Conservation (phyloP, 2,329 filamentous ascomycete species). For the Plectosphaerella plurivora region DNA sequence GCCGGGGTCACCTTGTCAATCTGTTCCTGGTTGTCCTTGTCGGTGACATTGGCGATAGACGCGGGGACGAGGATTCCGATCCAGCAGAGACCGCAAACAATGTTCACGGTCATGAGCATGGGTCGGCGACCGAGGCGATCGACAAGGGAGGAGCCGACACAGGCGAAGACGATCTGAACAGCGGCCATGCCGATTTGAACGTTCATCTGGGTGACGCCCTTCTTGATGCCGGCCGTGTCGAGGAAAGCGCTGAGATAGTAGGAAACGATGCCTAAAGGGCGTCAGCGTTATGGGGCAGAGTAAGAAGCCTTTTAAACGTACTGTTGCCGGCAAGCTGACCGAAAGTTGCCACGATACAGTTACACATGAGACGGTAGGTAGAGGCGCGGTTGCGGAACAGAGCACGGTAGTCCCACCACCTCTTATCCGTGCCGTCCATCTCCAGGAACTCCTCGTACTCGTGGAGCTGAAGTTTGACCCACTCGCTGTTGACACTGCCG, state of each 20-base stretch:
- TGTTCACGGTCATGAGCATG: conserved; percentile 31
- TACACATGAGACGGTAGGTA: conserved; percentile 39
- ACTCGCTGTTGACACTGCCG: conserved; percentile 36
- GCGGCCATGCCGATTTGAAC: conserved; percentile 48
- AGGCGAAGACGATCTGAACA: conserved; percentile 43
- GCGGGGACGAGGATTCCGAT: conserved; percentile 41
- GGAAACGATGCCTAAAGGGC: conserved; percentile 19
- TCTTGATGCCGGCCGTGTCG: conserved; percentile 38
- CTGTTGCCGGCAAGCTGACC: conserved; percentile 41
- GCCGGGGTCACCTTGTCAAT: conserved; percentile 15
- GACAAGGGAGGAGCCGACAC: conserved; percentile 45
- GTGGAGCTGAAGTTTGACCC: conserved; percentile 38
- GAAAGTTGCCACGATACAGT: conserved; percentile 38
- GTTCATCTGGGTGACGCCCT: conserved; percentile 34
- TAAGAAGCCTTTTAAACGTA: conserved; percentile 7
- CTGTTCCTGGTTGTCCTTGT: conserved; percentile 15
- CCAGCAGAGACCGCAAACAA: conserved; percentile 37
- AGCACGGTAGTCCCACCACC: conserved; percentile 42
- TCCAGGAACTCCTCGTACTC: conserved; percentile 39
- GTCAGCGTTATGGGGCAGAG: neutral
- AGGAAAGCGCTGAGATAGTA: conserved; percentile 48
- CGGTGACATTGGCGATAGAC: conserved; percentile 26
- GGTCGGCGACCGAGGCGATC: conserved; percentile 47
- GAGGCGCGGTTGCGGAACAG: conserved; percentile 35
- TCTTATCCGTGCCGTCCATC: conserved; percentile 37